phyloP scores from a whole-genome alignment of 345 rosid species.

The Rhodomyrtus tomentosa region DNA sequence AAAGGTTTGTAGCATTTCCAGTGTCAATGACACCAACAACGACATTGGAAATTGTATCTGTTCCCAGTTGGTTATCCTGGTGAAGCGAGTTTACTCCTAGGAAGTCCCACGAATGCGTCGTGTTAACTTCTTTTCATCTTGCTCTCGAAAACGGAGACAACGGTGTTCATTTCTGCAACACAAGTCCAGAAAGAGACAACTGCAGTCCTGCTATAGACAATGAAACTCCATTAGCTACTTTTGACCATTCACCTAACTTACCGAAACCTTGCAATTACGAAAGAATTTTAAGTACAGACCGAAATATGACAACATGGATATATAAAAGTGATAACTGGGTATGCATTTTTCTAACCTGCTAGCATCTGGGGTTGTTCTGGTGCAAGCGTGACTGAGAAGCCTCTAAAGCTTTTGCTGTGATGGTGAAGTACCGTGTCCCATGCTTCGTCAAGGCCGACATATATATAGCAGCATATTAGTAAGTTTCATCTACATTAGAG shows the following conservation, averaged over 20 bases:
- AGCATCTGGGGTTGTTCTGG: slow-evolving; percentile 23
- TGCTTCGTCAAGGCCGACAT: slow-evolving; percentile 20
- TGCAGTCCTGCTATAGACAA: neutral
- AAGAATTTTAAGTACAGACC: neutral
- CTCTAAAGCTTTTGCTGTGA: slow-evolving; percentile 35
- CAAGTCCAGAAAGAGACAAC: neutral
- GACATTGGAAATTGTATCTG: slow-evolving; percentile 8
- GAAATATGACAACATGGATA: neutral
- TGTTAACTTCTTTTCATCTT: slow-evolving; percentile 21
- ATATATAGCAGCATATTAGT: neutral
- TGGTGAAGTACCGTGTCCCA: slow-evolving; percentile 22
- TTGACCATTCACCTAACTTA: neutral
- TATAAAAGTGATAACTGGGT: neutral
- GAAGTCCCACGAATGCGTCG: slow-evolving; percentile 38
- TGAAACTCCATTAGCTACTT: neutral
- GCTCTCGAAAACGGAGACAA: slow-evolving; percentile 30
- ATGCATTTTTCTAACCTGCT: slow-evolving; percentile 5
- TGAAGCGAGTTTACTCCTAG: slow-evolving; percentile 12
- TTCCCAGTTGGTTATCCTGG: slow-evolving; percentile 2
- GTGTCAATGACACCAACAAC: slow-evolving; percentile 34
- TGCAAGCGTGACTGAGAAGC: slow-evolving; percentile 40
- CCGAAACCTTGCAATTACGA: neutral
- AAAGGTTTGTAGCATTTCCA: slow-evolving; percentile 11
- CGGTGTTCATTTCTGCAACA: slow-evolving; percentile 14
- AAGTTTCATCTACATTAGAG: neutral